phyloP scores from a whole-genome alignment of 2,329 filamentous ascomycete genomes.

The Davidsoniella eucalypti region DNA sequence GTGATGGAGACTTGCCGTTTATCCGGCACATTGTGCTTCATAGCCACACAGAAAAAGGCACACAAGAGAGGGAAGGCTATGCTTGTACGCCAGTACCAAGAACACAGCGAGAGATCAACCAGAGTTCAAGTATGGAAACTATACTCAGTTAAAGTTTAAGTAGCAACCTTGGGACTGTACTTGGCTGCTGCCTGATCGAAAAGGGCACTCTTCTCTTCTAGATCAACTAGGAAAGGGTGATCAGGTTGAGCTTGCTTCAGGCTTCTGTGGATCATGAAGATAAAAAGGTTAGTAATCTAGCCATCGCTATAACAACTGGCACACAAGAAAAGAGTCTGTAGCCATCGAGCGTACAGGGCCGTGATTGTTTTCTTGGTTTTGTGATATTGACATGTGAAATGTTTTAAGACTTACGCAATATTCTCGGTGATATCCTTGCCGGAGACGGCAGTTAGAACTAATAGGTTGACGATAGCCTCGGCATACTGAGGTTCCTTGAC shows the following conservation, averaged over 20 bases:
- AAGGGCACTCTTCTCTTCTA: slow-evolving; percentile 69
- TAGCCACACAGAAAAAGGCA: too few relatives aligned
- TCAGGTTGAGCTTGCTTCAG: slow-evolving; percentile 43
- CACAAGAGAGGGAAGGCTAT: too few relatives aligned
- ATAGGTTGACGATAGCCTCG: slow-evolving; percentile 64
- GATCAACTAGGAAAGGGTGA: slow-evolving; percentile 56
- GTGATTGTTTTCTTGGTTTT: too few relatives aligned
- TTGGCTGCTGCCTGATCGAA: slow-evolving; percentile 79
- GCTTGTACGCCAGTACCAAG: too few relatives aligned
- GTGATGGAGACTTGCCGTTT: too few relatives aligned
- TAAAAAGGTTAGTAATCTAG: slow-evolving; percentile 8
- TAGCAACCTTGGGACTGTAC: slow-evolving; percentile 61
- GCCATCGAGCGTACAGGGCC: too few relatives aligned
- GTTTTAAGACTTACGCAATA: slow-evolving; percentile 33
- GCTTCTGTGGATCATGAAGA: slow-evolving; percentile 24
- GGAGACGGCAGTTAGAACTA: slow-evolving; percentile 62
- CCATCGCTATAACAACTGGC: too few relatives aligned
- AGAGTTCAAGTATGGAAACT: too few relatives aligned
- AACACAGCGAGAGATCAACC: too few relatives aligned
- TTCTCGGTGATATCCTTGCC: slow-evolving; percentile 55
- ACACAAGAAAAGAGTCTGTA: background rate
- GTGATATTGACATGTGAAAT: too few relatives aligned
- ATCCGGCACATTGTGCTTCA: too few relatives aligned
- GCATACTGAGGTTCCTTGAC: slow-evolving; percentile 54
- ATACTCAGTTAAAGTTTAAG: background rate